These are phyloP conservation scores for Geranomyces variabilis DNA, from an alignment of 192 early-diverging fungal genomes.

Conservation along the genomic window DNA sequence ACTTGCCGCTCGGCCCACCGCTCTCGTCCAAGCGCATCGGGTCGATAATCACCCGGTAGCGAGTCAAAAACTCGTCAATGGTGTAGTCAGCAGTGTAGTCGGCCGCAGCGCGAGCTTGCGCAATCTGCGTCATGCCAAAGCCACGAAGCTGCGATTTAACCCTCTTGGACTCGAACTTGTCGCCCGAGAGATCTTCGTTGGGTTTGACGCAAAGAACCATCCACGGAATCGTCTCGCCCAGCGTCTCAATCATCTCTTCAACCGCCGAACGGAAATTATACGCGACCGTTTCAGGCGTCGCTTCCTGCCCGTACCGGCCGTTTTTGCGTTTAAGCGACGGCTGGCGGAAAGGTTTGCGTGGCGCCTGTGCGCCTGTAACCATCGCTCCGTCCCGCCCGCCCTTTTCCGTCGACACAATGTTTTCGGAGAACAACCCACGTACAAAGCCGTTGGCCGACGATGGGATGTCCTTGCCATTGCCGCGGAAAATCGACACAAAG, in stretches of 20 bases:
- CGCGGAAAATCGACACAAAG: slow-evolving; percentile 79
- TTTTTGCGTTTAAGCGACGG: slow-evolving; percentile 63
- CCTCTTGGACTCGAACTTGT: slow-evolving; percentile 60
- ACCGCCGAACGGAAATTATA: slow-evolving; percentile 65
- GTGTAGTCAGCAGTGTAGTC: slow-evolving; percentile 75
- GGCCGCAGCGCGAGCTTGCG: slow-evolving; percentile 59
- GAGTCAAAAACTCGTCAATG: slow-evolving; percentile 72
- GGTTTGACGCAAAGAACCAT: slow-evolving; percentile 80
- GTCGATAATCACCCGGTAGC: slow-evolving; percentile 67
- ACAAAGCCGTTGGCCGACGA: slow-evolving; percentile 74
- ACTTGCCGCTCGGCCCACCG: slow-evolving; percentile 36
- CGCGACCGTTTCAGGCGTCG: slow-evolving; percentile 39
- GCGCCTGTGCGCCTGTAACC: slow-evolving; percentile 76
- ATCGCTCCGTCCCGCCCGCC: slow-evolving; percentile 74
- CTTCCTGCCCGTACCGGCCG: slow-evolving; percentile 34
- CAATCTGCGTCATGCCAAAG: slow-evolving; percentile 73
- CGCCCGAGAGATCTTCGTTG: slow-evolving; percentile 56
- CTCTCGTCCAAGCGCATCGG: slow-evolving; percentile 42
- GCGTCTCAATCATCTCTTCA: slow-evolving; percentile 77
- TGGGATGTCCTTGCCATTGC: slow-evolving; percentile 48
- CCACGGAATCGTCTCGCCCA: slow-evolving; percentile 79
- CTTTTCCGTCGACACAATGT: slow-evolving; percentile 72
- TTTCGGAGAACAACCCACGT: slow-evolving; percentile 70
- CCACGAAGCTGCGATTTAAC: slow-evolving; percentile 72
- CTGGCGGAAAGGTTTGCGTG: slow-evolving; percentile 70